Base-by-base conservation (phyloP, 1,284 basidiomycete species). In the Tausonia pullulans region DNA sequence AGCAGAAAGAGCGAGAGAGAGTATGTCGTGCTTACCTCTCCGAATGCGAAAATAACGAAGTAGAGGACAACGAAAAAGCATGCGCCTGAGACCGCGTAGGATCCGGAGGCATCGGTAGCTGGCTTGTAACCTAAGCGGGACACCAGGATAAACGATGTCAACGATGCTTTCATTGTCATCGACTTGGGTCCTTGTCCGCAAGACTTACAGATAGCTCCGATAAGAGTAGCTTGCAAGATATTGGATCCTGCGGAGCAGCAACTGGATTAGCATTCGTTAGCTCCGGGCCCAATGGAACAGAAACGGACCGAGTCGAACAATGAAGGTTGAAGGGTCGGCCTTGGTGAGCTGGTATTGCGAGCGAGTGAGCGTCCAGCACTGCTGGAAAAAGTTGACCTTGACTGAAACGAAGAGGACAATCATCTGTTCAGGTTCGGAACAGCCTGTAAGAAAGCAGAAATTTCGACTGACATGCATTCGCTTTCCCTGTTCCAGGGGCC, bases 141-240 rank as follows among this genome's bases (percentile, higher is more conserved):
- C 27, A 27, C 27, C 27, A 27, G 52, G 27, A 45, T 9, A 5
- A 53, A n/a, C 14, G 11, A 51, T 5, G 39, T 7, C 7, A 40
- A 7, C 39, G 39, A 57, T 50, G 45, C 6, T 44, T 51, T 5
- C 7, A 58, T 11, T 16, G 11, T 7, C 70, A 68, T 27, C 5
- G 56, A 13, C 27, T 64, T 69, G 41, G 67, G 60, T 27, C 27
- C 27, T 2, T 27, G 27, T 27, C 27, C 27, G 27, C 27, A 27
- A 60, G 69, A 69, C 61, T 69, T 67, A 61, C 71, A 69, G 40
- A 71, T 67, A 14, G 73, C 65, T 9, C 70, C 68, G 66, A 74
- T 68, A 62, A 71, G 69, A 52, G 71, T 70, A 50, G 68, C 67
- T 41, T 69, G 66, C 6, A 69, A 14, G 14, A 54, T 13, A 11